Evolutionary conservation across 208 protist species (phyloP).

Genomic region (Trypanosoma mega): DNA sequence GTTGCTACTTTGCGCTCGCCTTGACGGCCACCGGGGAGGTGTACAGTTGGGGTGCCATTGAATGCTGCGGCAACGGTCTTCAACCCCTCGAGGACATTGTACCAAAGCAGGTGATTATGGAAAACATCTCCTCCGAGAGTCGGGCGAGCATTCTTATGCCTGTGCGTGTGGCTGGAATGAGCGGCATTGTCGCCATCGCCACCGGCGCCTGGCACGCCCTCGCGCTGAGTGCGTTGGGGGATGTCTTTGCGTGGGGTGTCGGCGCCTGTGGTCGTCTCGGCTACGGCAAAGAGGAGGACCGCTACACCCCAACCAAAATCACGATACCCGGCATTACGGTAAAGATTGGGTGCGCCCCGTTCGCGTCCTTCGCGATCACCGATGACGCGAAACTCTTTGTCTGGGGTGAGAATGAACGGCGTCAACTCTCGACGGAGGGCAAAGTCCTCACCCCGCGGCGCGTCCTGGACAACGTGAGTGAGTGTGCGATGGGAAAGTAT

Average conservation of each 20-base stretch:
- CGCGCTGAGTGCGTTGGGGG: constrained; percentile 72
- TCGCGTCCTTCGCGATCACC: constrained; percentile 68
- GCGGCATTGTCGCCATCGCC: constrained; percentile 60
- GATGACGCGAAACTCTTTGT: constrained; percentile 64
- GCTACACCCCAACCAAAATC: constrained; percentile 48
- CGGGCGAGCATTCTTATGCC: constrained; percentile 53
- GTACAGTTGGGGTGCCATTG: constrained; percentile 79
- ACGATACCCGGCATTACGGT: constrained; percentile 46
- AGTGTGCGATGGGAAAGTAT: constrained; percentile 60
- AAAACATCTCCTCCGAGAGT: constrained; percentile 39
- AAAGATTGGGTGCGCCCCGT: constrained; percentile 68
- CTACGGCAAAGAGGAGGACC: constrained; percentile 35
- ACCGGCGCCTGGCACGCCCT: constrained; percentile 74
- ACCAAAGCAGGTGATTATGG: constrained; percentile 55
- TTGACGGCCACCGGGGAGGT: constrained; percentile 64
- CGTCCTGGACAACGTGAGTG: constrained; percentile 68
- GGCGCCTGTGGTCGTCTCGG: constrained; percentile 65
- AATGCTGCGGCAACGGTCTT: constrained; percentile 79
- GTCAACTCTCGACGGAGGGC: constrained; percentile 40
- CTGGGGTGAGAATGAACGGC: constrained; percentile 72
- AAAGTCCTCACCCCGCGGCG: constrained; percentile 35
- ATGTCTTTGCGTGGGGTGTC: constrained; percentile 76
- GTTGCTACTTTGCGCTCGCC: constrained; percentile 77
- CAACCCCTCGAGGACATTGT: constrained; percentile 42
- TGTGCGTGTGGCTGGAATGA: constrained; percentile 42